phyloP scores from a whole-genome alignment of 2,329 filamentous ascomycete species.

The Aspergillus niger region DNA sequence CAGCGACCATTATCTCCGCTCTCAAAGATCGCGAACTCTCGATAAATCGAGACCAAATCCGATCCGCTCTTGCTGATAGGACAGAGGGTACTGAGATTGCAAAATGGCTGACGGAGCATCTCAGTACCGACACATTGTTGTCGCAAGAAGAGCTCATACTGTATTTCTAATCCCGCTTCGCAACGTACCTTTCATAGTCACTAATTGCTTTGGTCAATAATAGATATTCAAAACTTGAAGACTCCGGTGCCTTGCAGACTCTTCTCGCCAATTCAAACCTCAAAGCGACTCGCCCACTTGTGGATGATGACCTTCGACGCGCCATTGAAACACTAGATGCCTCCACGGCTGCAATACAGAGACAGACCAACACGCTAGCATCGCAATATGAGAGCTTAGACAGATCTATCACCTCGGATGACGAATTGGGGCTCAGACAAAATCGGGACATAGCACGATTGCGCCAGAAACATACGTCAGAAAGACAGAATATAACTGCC shows the following conservation, averaged over 20 bases:
- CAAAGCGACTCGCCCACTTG: conserved; percentile 38
- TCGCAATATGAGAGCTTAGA: conserved; percentile 36
- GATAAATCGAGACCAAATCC: conserved; percentile 31
- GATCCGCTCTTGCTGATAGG: conserved; percentile 29
- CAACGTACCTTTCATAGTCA: neutral
- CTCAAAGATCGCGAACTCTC: conserved; percentile 35
- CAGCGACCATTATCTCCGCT: conserved; percentile 26
- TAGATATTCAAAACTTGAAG: conserved; percentile 40
- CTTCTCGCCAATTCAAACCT: conserved; percentile 32
- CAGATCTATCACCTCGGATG: conserved; percentile 27
- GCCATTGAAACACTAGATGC: conserved; percentile 39
- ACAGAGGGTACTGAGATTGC: conserved; percentile 20
- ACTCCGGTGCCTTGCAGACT: conserved; percentile 31
- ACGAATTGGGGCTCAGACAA: conserved; percentile 26
- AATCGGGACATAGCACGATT: conserved; percentile 32
- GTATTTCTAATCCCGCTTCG: conserved; percentile 26
- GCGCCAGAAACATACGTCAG: conserved; percentile 38
- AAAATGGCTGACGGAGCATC: conserved; percentile 37
- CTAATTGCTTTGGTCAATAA: neutral
- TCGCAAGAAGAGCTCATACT: conserved; percentile 43
- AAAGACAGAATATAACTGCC: conserved; percentile 36
- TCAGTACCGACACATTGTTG: conserved; percentile 38
- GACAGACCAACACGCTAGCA: conserved; percentile 36
- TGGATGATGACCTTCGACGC: conserved; percentile 41
- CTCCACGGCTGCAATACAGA: conserved; percentile 39